phyloP scores from a whole-genome alignment of 192 early-diverging fungal species.

The Rhizophlyctis rosea region DNA sequence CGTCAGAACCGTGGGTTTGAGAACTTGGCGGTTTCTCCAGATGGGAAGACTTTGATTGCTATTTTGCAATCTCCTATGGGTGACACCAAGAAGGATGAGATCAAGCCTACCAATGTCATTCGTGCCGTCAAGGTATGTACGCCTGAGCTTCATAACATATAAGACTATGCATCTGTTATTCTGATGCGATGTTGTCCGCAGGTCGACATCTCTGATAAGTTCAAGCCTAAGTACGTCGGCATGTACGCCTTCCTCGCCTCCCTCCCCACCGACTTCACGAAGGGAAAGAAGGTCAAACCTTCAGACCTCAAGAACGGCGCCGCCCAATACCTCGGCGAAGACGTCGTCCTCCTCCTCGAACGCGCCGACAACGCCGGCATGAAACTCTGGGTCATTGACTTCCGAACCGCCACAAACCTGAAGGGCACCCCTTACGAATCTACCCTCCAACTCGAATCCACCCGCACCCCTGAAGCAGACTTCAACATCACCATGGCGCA shows the following conservation, averaged over 20 bases:
- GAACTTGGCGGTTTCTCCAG: not conserved
- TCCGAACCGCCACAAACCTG: not conserved
- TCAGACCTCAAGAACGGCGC: not conserved
- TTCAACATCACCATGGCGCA: not conserved
- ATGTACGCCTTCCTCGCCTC: constrained; percentile 1
- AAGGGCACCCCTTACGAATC: not conserved
- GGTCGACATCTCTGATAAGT: not conserved
- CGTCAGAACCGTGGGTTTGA: not conserved
- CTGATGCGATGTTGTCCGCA: no score
- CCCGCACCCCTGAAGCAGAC: not conserved
- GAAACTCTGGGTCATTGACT: not conserved
- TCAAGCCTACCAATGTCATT: not conserved
- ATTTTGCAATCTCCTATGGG: not conserved
- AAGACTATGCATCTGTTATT: no score
- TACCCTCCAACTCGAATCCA: not conserved
- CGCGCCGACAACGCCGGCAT: not conserved
- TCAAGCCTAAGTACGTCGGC: not conserved
- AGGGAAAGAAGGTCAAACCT: not conserved
- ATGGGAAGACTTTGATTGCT: not conserved
- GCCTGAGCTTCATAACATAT: no score
- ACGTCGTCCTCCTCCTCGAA: not conserved
- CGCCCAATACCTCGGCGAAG: not conserved
- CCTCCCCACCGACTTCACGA: not conserved
- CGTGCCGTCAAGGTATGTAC: not conserved
- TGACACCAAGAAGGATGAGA: not conserved